Conservation (phyloP, 495 filamentous ascomycete species). For the Tetracladium setigerum region DNA sequence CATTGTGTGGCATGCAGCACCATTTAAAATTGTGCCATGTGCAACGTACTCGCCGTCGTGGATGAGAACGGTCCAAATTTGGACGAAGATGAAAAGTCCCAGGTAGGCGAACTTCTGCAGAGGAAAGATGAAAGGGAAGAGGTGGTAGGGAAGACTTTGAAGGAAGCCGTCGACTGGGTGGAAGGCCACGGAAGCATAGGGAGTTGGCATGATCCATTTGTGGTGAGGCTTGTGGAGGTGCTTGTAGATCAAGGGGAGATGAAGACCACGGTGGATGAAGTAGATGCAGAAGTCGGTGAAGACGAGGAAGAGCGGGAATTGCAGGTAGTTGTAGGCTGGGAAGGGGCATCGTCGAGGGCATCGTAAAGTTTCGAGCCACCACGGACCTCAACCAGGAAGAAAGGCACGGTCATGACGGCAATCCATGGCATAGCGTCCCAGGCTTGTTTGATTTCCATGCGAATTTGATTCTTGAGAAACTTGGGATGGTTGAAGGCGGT, state of each 20-base stretch:
- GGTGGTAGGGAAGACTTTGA: slow-evolving; percentile 89
- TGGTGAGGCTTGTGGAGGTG: slow-evolving; percentile 92
- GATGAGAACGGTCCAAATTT: slow-evolving; percentile 96
- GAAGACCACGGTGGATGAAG: slow-evolving; percentile 86
- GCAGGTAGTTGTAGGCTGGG: slow-evolving; percentile 67
- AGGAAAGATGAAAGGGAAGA: slow-evolving; percentile 91
- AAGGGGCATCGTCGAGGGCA: slow-evolving; percentile 63
- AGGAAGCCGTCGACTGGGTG: slow-evolving; percentile 90
- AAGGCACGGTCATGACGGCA: slow-evolving; percentile 74
- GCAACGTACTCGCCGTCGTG: slow-evolving; percentile 95
- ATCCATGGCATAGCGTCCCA: slow-evolving; percentile 70
- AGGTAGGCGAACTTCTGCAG: slow-evolving; percentile 88
- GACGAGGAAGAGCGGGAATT: slow-evolving; percentile 85
- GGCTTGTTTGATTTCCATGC: slow-evolving; percentile 78
- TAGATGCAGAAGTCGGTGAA: slow-evolving; percentile 96
- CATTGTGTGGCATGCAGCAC: slow-evolving; percentile 93
- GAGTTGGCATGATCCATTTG: slow-evolving; percentile 99
- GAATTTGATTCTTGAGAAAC: slow-evolving; percentile 90
- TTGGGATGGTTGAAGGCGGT: slow-evolving; percentile 83
- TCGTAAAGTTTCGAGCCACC: slow-evolving; percentile 89
- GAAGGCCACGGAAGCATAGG: slow-evolving; percentile 88
- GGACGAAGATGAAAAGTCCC: slow-evolving; percentile 82
- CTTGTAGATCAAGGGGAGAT: slow-evolving; percentile 81
- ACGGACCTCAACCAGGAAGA: slow-evolving; percentile 75
- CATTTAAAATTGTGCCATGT: slow-evolving; percentile 83